Evolutionary conservation across 805 yeast species (phyloP), one percentile per base, ranked within the genome.

Genomic region (Schizosaccharomyces japonicus): DNA sequence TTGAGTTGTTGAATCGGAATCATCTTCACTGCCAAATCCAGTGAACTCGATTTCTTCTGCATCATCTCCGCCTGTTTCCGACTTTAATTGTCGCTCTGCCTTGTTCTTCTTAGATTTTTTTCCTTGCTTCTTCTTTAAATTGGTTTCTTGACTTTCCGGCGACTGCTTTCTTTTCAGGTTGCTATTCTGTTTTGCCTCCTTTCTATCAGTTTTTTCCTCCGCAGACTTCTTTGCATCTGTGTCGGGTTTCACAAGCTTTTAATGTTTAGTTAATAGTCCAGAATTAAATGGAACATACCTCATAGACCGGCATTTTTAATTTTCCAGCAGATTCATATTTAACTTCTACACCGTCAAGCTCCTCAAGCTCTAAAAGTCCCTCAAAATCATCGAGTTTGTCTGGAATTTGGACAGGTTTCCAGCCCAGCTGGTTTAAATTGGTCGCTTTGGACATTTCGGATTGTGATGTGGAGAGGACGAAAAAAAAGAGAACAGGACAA

Each of bases 301-400:
- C 47, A n/a, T 51, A 52, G n/a, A 51, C 32, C 10, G 40, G 21
- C 33, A 47, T 49, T 23, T 44, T 48, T 3, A 49, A 51, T 13
- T 49, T 75, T 47, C 66, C 63, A 11, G 94, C 94, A 51, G 80
- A 66, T 1, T 74, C 72, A 48, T 76, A 68, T 50, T 80, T 74
- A 5, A 87, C 85, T 56, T 71, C 85, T 30, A 87, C 95, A 40
- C 95, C 95, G 49, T 83, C 95, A 47, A 90, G 69, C 59, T 87
- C 96, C 60, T 87, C 98, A 31, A 90, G 64, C 0, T 95, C 98
- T 59, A 76, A 83, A 55, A 85, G 78, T 0, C 95, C 95, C 53
- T 80, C 85, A 57, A 79, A 81, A 60, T 83, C 94, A 51, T 76
- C 94, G 46, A 81, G 62, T 25, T 82, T 76, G 52, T 81, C 87